These are phyloP conservation scores for Gossypium arboreum DNA, from an alignment of 345 rosid genomes.

Conservation along the genomic window DNA sequence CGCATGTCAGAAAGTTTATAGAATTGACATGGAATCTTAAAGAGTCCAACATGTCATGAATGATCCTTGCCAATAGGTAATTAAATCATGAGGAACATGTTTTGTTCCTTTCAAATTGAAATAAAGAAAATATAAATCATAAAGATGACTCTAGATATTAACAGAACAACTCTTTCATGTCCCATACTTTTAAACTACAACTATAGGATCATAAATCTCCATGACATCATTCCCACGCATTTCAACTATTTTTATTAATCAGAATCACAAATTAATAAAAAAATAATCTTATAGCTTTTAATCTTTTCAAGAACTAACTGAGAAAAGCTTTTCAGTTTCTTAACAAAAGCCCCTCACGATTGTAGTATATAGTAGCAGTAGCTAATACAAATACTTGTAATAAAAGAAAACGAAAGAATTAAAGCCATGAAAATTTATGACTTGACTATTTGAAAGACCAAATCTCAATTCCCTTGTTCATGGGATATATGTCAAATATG, in stretches of 20 bases:
- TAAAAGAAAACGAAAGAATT: not conserved
- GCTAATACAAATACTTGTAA: not conserved
- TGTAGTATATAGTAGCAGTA: conserved; percentile 3
- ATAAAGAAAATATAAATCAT: not conserved
- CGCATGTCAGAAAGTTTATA: not conserved
- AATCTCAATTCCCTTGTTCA: not conserved
- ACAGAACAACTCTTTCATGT: not conserved
- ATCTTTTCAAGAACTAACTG: not conserved
- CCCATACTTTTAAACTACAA: not conserved
- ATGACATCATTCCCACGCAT: not conserved
- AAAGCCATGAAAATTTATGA: not conserved
- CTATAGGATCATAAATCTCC: not conserved
- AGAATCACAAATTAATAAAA: not conserved
- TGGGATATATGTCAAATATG: not conserved
- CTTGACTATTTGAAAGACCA: not conserved
- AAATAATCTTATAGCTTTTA: not conserved
- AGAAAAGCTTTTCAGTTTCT: not conserved
- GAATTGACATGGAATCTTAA: not conserved
- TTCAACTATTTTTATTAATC: not conserved
- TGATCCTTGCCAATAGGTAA: not conserved
- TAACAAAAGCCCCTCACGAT: not conserved
- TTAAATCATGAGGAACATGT: not conserved
- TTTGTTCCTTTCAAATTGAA: not conserved
- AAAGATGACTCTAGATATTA: not conserved
- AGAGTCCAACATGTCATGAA: not conserved